phyloP scores from a whole-genome alignment of 2,329 filamentous ascomycete species.

The Leptographium radiaticola region DNA sequence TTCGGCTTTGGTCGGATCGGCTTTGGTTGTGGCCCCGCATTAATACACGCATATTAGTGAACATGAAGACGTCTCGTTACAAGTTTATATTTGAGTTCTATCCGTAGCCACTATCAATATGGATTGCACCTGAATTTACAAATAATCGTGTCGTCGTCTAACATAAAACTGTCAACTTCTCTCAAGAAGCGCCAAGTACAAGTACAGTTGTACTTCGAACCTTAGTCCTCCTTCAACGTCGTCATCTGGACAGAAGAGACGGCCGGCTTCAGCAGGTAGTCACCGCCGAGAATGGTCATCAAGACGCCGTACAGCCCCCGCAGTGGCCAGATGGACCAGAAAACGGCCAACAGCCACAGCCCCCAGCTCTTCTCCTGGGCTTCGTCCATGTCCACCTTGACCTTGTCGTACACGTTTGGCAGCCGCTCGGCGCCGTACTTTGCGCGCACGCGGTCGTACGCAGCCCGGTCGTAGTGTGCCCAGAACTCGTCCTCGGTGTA shows the following conservation, averaged over 20 bases:
- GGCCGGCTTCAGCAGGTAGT: neutral
- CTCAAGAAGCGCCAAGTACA: too few species aligned
- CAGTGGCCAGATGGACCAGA: slow-evolving; percentile 27
- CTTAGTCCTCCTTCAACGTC: neutral
- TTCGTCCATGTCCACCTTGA: slow-evolving; percentile 33
- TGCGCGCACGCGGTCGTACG: slow-evolving; percentile 43
- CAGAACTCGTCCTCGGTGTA: slow-evolving; percentile 58
- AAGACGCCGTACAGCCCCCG: slow-evolving; percentile 33
- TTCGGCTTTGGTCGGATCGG: too few species aligned
- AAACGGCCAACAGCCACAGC: slow-evolving; percentile 19
- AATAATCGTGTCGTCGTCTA: too few species aligned
- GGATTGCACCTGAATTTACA: too few species aligned
- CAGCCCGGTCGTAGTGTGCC: slow-evolving; percentile 44
- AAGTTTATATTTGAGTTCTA: too few species aligned
- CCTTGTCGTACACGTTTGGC: slow-evolving; percentile 56
- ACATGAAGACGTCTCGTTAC: too few species aligned
- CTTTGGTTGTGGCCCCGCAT: too few species aligned
- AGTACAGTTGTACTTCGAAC: too few species aligned
- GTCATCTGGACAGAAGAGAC: neutral
- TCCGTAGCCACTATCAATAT: too few species aligned
- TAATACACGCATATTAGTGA: too few species aligned
- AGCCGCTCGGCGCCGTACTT: slow-evolving; percentile 47
- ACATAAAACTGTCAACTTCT: too few species aligned
- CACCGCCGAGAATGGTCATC: slow-evolving; percentile 15
- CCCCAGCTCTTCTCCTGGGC: slow-evolving; percentile 16